These are phyloP conservation scores for Stramenopiles sp. DNA, from an alignment of 352 stramenopile genomes.

Conservation along the genomic window DNA sequence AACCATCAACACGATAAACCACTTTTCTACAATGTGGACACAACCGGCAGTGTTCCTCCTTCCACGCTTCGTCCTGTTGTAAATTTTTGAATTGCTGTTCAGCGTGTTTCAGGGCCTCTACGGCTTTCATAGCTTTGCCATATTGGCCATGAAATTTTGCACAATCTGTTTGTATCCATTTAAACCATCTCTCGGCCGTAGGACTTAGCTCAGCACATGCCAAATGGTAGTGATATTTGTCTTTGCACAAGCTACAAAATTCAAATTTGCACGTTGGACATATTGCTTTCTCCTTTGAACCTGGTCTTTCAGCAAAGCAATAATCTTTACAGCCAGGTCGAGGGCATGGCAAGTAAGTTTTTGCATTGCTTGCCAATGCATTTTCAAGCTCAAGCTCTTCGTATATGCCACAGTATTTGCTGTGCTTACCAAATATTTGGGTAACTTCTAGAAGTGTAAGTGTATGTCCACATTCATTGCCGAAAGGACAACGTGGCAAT, in stretches of 20 bases:
- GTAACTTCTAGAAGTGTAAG: not conserved
- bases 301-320: not conserved
- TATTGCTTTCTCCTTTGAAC: not conserved
- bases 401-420: not conserved
- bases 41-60: not conserved
- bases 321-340: not conserved
- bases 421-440: not conserved
- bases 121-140: not conserved
- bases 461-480: not conserved
- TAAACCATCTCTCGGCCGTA: not conserved
- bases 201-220: not conserved
- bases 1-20: not conserved
- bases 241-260: not conserved
- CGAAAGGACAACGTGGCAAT: not conserved
- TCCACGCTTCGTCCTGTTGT: not conserved
- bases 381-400: not conserved
- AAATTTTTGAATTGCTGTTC: not conserved
- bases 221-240: not conserved
- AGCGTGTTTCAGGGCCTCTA: not conserved
- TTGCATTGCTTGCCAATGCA: not conserved
- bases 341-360: not conserved
- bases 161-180: not conserved
- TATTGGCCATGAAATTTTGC: not conserved
- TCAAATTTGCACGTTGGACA: not conserved
- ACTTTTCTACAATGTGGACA: not conserved